A percentile compares a stretch with the other conserved stretches of the same genome.
Conservation (phyloP, 768 basidiomycete genomes). For the Chalciporus pseudorubinellus region DNA sequence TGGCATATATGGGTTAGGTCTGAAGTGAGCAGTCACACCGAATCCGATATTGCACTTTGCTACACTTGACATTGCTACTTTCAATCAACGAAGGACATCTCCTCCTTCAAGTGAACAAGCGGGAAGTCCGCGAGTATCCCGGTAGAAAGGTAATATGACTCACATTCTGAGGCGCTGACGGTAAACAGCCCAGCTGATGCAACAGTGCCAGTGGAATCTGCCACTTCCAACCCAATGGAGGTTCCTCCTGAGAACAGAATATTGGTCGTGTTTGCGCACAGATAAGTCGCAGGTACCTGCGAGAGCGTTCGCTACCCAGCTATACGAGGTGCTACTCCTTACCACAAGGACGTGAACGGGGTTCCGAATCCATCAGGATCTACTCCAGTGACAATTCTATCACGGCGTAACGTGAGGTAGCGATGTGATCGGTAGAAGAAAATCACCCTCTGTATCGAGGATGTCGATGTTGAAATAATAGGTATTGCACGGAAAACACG, state of each 20-base stretch:
- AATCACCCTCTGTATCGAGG: slow-evolving; percentile 34
- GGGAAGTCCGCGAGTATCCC: too few species aligned
- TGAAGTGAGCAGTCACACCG: too few species aligned
- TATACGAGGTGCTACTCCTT: slow-evolving; percentile 8
- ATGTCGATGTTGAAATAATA: background rate
- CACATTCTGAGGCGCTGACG: slow-evolving; percentile 27
- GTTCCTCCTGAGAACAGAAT: slow-evolving; percentile 35
- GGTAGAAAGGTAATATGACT: background rate
- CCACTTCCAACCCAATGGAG: slow-evolving; percentile 42
- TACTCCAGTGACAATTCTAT: slow-evolving; percentile 47
- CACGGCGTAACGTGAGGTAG: background rate
- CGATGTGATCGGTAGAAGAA: background rate
- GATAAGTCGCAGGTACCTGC: slow-evolving; percentile 35
- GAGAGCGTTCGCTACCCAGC: slow-evolving; percentile 52
- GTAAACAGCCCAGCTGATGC: slow-evolving; percentile 49
- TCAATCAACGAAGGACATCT: too few species aligned
- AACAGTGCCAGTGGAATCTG: slow-evolving; percentile 50
- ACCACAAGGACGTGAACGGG: slow-evolving; percentile 17
- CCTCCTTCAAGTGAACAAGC: too few species aligned
- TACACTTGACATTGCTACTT: too few species aligned
- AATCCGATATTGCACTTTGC: too few species aligned
- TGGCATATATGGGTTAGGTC: too few species aligned
- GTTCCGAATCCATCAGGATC: slow-evolving; percentile 33
- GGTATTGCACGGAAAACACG: slow-evolving; percentile 19
- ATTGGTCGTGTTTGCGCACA: background rate